A percentile compares a stretch with the other conserved stretches of the same genome.
Conservation (phyloP, 768 basidiomycete species). For the Termitomyces sp. region DNA sequence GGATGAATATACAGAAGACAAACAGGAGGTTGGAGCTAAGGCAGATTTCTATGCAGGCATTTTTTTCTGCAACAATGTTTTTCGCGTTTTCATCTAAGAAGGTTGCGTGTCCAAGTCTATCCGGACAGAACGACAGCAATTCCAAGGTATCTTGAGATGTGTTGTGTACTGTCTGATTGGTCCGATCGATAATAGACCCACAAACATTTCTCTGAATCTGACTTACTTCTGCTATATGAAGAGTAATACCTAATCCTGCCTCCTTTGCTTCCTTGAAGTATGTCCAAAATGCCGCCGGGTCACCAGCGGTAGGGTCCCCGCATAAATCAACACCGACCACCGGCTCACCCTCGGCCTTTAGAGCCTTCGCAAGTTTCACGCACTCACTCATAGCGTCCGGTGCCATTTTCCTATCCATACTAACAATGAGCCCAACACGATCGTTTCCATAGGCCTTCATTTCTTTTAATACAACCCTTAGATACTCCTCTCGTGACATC, state of each 20-base stretch:
- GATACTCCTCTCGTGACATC: constrained; percentile 59
- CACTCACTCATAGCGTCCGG: constrained; percentile 46
- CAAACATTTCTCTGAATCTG: background rate
- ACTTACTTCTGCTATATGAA: constrained; percentile 81
- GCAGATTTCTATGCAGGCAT: constrained; percentile 75
- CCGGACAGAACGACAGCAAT: constrained; percentile 58
- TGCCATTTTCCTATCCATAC: constrained; percentile 70
- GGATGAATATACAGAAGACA: constrained; percentile 18
- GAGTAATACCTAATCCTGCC: constrained; percentile 65
- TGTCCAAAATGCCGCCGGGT: constrained; percentile 44
- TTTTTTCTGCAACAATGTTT: constrained; percentile 43
- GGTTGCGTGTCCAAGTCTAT: constrained; percentile 77
- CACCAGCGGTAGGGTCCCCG: constrained; percentile 64
- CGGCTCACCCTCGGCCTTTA: constrained; percentile 53
- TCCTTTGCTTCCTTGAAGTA: constrained; percentile 50
- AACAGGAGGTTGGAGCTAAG: constrained; percentile 75
- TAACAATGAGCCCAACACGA: constrained; percentile 61
- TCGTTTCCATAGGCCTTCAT: constrained; percentile 49
- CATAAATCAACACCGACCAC: constrained; percentile 81
- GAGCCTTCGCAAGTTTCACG: constrained; percentile 46
- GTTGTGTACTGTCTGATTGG: constrained; percentile 38
- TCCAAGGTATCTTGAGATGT: constrained; percentile 51
- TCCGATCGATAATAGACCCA: background rate
- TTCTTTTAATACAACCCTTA: constrained; percentile 61
- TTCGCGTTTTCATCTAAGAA: constrained; percentile 63